Evolutionary conservation across 331 rosid genomes (phyloP).

Genomic region (Malus hybrid): DNA sequence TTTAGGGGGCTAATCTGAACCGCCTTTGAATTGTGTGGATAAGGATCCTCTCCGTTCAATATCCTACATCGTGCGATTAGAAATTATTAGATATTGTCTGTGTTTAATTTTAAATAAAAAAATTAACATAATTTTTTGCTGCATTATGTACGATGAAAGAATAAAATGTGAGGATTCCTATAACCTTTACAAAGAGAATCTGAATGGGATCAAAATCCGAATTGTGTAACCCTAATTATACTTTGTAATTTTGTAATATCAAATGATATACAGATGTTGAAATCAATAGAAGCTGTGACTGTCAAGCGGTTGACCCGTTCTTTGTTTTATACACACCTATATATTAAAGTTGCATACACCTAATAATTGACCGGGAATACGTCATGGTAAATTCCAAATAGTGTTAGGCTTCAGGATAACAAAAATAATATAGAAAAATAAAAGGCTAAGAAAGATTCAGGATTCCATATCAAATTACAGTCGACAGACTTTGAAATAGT

Average conservation of each 20-base stretch:
- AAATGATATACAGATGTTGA: background rate
- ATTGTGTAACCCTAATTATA: background rate
- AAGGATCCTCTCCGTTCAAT: no score
- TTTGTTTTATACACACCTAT: background rate
- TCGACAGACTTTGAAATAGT: no score
- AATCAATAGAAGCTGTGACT: background rate
- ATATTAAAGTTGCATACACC: constrained; percentile 1
- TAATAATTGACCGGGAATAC: constrained; percentile 20
- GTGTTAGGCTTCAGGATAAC: background rate
- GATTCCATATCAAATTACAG: background rate
- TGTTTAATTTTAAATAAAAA: no score
- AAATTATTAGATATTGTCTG: no score
- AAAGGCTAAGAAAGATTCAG: background rate
- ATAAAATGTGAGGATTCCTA: no score
- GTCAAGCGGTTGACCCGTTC: constrained; percentile 1
- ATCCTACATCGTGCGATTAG: no score
- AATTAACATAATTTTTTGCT: no score
- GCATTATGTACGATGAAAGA: no score
- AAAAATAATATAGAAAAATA: background rate
- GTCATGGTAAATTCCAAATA: background rate
- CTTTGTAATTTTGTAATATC: background rate
- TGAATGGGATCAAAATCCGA: background rate
- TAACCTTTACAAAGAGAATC: no score
- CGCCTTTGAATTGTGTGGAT: no score
- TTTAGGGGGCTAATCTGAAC: no score